Evolutionary conservation across 2,329 filamentous ascomycete genomes (phyloP).

Genomic region (Fusarium albosuccineum): DNA sequence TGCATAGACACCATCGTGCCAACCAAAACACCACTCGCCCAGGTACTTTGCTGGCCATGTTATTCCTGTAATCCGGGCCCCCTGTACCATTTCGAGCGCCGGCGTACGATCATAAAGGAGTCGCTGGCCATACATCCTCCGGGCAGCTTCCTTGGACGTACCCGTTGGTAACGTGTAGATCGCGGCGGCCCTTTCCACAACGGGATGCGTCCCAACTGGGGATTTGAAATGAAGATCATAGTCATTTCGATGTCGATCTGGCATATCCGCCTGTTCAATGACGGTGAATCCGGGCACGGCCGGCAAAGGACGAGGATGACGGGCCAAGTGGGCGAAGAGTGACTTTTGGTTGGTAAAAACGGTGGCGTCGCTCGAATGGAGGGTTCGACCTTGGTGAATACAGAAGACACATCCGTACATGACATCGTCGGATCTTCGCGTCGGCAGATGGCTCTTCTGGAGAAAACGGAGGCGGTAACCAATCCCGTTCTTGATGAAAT

Average conservation of each 20-base stretch:
- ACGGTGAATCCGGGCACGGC: conserved; percentile 62
- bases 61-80: conserved; percentile 64
- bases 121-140: conserved; percentile 61
- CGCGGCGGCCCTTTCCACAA: conserved; percentile 56
- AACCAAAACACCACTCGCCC: conserved; percentile 70
- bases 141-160: conserved; percentile 61
- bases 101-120: conserved; percentile 59
- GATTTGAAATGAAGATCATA: conserved; percentile 65
- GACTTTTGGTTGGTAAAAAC: conserved; percentile 67
- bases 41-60: conserved; percentile 64
- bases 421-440: conserved; percentile 64
- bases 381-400: conserved; percentile 61
- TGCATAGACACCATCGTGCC: no score
- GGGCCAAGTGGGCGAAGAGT: conserved; percentile 65
- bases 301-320: conserved; percentile 67
- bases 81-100: conserved; percentile 61
- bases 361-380: conserved; percentile 67
- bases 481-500: conserved; percentile 60
- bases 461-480: conserved; percentile 67
- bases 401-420: conserved; percentile 69
- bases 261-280: conserved; percentile 59
- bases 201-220: conserved; percentile 56
- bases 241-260: conserved; percentile 58
- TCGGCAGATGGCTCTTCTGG: conserved; percentile 67
- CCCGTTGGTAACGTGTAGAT: conserved; percentile 59